phyloP scores from a whole-genome alignment of 208 protist species.

The Acanthamoeba culbertsoni region DNA sequence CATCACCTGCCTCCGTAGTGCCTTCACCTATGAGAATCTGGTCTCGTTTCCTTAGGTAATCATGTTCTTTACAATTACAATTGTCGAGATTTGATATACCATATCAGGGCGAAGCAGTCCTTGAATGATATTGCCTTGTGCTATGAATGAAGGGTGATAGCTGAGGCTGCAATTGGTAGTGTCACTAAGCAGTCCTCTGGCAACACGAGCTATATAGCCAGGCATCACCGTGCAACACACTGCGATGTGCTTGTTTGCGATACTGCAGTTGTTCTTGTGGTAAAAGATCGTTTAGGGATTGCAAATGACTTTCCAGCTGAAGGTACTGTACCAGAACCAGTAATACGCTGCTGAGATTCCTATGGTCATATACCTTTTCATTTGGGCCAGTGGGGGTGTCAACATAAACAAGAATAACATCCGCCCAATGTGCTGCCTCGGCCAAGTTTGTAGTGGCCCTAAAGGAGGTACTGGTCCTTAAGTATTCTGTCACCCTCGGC shows the following conservation, averaged over 20 bases:
- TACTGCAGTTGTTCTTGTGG: slow-evolving; percentile 12
- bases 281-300: neutral
- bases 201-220: slow-evolving; percentile 69
- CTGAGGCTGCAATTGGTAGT: slow-evolving; percentile 62
- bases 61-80: neutral
- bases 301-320: neutral
- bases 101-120: slow-evolving; percentile 73
- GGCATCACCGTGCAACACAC: slow-evolving; percentile 82
- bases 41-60: neutral
- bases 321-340: slow-evolving; percentile 14
- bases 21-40: slow-evolving; percentile 80
- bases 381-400: slow-evolving; percentile 74
- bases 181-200: slow-evolving; percentile 63
- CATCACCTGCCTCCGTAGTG: slow-evolving; percentile 63
- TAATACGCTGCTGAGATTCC: slow-evolving; percentile 62
- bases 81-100: slow-evolving; percentile 44
- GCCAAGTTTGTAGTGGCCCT: slow-evolving; percentile 72
- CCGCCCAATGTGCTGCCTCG: slow-evolving; percentile 68
- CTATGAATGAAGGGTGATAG: slow-evolving; percentile 83
- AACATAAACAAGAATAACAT: slow-evolving; percentile 78
- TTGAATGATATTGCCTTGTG: slow-evolving; percentile 76
- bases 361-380: slow-evolving; percentile 73
- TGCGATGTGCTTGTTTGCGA: slow-evolving; percentile 79
- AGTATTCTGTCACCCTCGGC: slow-evolving; percentile 77
- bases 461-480: slow-evolving; percentile 71